Evolutionary conservation across 495 filamentous ascomycete species (phyloP).

Genomic region (Cercophora newfieldiana): DNA sequence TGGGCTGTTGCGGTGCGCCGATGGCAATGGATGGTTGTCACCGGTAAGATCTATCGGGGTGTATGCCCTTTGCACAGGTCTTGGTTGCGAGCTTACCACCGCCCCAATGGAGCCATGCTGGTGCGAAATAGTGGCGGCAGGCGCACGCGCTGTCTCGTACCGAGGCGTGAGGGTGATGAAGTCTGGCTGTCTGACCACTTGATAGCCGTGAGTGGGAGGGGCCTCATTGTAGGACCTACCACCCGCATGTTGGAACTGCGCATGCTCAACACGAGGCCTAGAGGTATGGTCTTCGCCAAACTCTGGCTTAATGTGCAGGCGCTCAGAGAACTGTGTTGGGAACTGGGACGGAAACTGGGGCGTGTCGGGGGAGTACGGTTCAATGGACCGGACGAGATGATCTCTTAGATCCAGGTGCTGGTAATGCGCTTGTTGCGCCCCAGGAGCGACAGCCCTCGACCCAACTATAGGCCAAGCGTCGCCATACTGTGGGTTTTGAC

Average conservation of each 20-base stretch:
- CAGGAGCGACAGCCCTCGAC: conserved; percentile 5
- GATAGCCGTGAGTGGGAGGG: not conserved
- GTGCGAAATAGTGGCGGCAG: not conserved
- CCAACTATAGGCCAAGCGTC: conserved; percentile 25
- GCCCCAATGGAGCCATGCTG: conserved; percentile 5
- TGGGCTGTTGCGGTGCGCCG: conserved; percentile 16
- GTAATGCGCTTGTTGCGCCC: conserved; percentile 21
- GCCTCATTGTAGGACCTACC: not conserved
- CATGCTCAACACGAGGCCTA: not conserved
- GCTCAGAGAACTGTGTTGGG: not conserved
- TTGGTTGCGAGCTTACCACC: conserved; percentile 12
- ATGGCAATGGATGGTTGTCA: not conserved
- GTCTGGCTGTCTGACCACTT: conserved; percentile 18
- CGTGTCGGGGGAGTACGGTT: conserved; percentile 34
- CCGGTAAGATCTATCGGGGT: not conserved
- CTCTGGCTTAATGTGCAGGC: not conserved
- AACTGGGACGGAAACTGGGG: conserved; percentile 15
- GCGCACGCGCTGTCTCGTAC: conserved; percentile 13
- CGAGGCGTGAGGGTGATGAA: conserved; percentile 32
- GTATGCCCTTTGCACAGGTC: not conserved
- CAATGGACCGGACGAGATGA: conserved; percentile 44
- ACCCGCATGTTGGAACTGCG: not conserved
- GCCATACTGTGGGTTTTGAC: not conserved
- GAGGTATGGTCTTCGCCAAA: not conserved
- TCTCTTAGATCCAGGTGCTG: conserved; percentile 38